These are phyloP conservation scores for Aegilops sharonensis DNA, from an alignment of 176 grass and related monocot species.

Conservation along the genomic window DNA sequence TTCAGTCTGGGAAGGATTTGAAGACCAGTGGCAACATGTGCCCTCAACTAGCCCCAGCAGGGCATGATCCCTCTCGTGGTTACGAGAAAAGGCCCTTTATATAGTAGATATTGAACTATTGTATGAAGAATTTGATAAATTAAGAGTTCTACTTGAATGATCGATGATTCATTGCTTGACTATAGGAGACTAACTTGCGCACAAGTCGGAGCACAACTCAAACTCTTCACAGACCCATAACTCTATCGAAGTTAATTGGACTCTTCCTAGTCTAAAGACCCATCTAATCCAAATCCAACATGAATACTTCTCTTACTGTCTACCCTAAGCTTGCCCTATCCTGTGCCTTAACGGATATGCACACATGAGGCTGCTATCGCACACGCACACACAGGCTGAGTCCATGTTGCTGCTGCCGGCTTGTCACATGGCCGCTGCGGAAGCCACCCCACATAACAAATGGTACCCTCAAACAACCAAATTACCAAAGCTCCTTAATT, in stretches of 20 bases:
- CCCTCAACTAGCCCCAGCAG: neutral
- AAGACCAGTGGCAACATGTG: neutral
- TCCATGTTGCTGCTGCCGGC: neutral
- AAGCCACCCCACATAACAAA: too few species aligned
- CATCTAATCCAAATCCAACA: neutral
- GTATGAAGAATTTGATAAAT: neutral
- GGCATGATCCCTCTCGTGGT: neutral
- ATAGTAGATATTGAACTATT: neutral
- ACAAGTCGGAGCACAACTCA: too few species aligned
- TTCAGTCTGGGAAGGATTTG: neutral
- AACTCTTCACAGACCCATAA: too few species aligned
- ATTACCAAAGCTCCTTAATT: neutral
- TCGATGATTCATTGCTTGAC: neutral
- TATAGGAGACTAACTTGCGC: too few species aligned
- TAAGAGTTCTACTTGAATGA: neutral
- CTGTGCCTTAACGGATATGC: too few species aligned
- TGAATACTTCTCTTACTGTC: neutral
- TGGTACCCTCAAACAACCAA: neutral
- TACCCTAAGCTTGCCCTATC: neutral
- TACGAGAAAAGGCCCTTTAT: neutral
- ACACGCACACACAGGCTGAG: neutral
- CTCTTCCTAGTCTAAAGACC: neutral
- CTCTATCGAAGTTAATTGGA: neutral
- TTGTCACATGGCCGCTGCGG: neutral
- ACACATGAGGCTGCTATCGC: too few species aligned